Conservation (phyloP, 2,329 filamentous ascomycete species). For the Colletotrichum tabaci region DNA sequence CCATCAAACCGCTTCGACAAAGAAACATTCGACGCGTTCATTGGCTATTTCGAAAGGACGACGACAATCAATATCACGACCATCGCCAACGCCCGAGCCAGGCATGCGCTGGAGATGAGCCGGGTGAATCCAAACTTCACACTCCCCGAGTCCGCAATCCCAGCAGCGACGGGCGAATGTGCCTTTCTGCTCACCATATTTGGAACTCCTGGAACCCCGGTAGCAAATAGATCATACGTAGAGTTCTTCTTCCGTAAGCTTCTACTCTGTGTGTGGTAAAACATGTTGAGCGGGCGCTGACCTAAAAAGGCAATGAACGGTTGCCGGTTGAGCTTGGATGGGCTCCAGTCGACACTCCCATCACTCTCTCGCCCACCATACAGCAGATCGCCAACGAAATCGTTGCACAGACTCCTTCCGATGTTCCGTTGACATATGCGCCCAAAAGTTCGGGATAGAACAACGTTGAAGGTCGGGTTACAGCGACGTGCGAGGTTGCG, state of each 20-base stretch:
- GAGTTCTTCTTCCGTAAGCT: constrained; percentile 63
- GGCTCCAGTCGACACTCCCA: constrained; percentile 12
- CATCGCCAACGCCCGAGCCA: constrained; percentile 59
- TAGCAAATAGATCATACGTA: constrained; percentile 56
- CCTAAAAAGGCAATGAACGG: constrained; percentile 21
- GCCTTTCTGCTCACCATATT: constrained; percentile 65
- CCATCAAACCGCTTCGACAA: constrained; percentile 67
- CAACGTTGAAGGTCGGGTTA: background rate
- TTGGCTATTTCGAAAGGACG: constrained; percentile 59
- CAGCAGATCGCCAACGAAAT: constrained; percentile 8
- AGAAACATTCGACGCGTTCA: constrained; percentile 62
- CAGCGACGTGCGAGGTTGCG: too few species aligned
- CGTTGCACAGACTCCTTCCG: constrained; percentile 4
- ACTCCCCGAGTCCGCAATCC: constrained; percentile 57
- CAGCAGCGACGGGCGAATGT: constrained; percentile 65
- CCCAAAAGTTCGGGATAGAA: background rate
- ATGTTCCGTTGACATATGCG: constrained; percentile 19
- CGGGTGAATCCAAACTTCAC: constrained; percentile 64
- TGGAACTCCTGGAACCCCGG: constrained; percentile 57
- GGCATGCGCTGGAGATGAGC: constrained; percentile 59
- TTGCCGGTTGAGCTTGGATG: constrained; percentile 33
- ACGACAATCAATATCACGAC: constrained; percentile 55
- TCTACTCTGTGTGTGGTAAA: fast-evolving
- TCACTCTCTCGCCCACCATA: constrained; percentile 4
- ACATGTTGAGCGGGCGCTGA: background rate